phyloP scores from a whole-genome alignment of 2,329 filamentous ascomycete species.

The Orbilia javanica region DNA sequence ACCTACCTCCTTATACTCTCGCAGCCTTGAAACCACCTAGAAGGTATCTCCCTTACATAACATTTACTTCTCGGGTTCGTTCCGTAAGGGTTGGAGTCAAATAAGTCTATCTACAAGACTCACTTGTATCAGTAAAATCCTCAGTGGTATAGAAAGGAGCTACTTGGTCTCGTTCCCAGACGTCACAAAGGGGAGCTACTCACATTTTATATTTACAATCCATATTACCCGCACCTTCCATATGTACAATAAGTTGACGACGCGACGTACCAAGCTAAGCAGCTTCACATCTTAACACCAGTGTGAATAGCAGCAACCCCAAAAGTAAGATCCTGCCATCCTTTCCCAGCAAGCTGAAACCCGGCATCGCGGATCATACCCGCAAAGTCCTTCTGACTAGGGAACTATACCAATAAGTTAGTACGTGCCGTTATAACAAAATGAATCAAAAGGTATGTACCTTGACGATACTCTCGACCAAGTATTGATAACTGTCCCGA shows the following conservation, averaged over 20 bases:
- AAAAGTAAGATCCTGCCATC: constrained; percentile 90
- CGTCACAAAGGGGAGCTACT: neutral
- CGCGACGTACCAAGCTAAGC: constrained; percentile 36
- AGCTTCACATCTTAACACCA: constrained; percentile 80
- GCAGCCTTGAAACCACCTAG: no score
- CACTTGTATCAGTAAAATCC: neutral
- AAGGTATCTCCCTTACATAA: neutral
- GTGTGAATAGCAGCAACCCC: constrained; percentile 97
- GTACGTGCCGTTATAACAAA: neutral
- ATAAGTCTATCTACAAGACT: constrained; percentile 1
- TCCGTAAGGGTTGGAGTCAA: neutral
- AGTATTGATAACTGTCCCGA: constrained; percentile 95
- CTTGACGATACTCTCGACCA: constrained; percentile 95
- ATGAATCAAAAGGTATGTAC: neutral
- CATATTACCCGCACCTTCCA: constrained; percentile 21
- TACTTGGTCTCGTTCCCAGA: no score
- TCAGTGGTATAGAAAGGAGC: no score
- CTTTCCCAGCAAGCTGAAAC: constrained; percentile 83
- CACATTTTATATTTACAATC: constrained; percentile 57
- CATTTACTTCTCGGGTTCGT: neutral
- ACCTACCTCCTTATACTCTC: neutral
- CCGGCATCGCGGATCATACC: constrained; percentile 86
- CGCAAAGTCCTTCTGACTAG: constrained; percentile 84
- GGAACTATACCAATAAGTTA: constrained; percentile 72
- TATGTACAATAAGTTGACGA: constrained; percentile 54